Percentiles rank a stretch among this genome's conserved stretches.
Conservation (phyloP, 371 early-diverging fungal genomes). For the Syncephalastrum contaminatum region DNA sequence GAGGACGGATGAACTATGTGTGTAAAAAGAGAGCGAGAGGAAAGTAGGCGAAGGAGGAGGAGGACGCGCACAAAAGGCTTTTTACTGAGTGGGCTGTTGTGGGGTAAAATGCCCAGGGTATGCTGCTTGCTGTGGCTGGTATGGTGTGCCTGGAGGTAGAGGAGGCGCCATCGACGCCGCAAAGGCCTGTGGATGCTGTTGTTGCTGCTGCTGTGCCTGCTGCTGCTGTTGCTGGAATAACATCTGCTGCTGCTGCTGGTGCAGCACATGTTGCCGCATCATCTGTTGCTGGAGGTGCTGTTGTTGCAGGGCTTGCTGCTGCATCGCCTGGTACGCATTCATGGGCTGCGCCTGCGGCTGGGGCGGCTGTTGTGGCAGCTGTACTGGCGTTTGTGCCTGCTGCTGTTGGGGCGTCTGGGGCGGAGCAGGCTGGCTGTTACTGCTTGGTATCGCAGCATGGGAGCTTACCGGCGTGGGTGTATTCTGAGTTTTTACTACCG, state of each 20-base stretch:
- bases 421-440: too few species aligned
- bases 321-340: background rate
- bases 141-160: too few species aligned
- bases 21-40: slow-evolving; percentile 7
- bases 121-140: slow-evolving; percentile 5
- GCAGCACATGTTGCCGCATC: background rate
- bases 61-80: too few species aligned
- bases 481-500: slow-evolving; percentile 15
- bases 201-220: slow-evolving; percentile 7
- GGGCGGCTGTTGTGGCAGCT: background rate
- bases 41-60: too few species aligned
- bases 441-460: too few species aligned
- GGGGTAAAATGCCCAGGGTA: too few species aligned
- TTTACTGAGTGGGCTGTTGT: slow-evolving; percentile 7
- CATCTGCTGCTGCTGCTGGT: slow-evolving; percentile 11
- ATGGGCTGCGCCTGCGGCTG: too few species aligned
- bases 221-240: slow-evolving; percentile 2
- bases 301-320: slow-evolving; percentile 3
- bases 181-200: slow-evolving; percentile 6
- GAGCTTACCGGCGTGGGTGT: too few species aligned
- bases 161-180: too few species aligned
- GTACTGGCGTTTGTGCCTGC: slow-evolving; percentile 14
- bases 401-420: background rate
- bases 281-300: slow-evolving; percentile 7
- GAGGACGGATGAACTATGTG: slow-evolving; percentile 16